Conservation (phyloP, 768 basidiomycete genomes). For the Naganishia onofrii region DNA sequence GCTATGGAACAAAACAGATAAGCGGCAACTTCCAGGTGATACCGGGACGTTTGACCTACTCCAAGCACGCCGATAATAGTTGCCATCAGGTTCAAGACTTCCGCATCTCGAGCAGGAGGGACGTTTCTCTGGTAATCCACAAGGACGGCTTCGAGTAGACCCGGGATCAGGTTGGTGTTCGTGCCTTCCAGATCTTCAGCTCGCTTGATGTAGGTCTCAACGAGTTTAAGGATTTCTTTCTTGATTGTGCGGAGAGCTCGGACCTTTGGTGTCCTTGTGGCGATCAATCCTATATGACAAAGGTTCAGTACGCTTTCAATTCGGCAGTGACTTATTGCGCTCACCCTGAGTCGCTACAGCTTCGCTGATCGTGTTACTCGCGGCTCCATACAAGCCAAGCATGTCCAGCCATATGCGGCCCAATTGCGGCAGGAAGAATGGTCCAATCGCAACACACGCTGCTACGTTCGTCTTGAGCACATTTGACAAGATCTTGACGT, state of each 20-base stretch:
- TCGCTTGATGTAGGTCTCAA: slow-evolving; percentile 96
- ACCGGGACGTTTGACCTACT: slow-evolving; percentile 57
- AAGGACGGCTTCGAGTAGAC: slow-evolving; percentile 91
- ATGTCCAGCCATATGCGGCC: slow-evolving; percentile 95
- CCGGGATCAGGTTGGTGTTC: slow-evolving; percentile 87
- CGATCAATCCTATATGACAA: slow-evolving; percentile 66
- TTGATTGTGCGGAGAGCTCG: slow-evolving; percentile 92
- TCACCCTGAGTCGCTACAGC: slow-evolving; percentile 77
- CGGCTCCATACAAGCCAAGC: slow-evolving; percentile 95
- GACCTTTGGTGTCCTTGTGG: slow-evolving; percentile 95
- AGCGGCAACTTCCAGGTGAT: not conserved
- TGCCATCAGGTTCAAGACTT: slow-evolving; percentile 95
- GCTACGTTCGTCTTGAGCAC: slow-evolving; percentile 98
- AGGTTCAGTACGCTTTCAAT: not conserved
- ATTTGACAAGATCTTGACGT: slow-evolving; percentile 94
- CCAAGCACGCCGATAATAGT: slow-evolving; percentile 85
- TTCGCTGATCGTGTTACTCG: slow-evolving; percentile 92
- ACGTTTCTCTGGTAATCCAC: slow-evolving; percentile 95
- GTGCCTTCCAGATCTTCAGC: slow-evolving; percentile 94
- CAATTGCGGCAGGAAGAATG: slow-evolving; percentile 95
- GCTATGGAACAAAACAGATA: slow-evolving; percentile 54
- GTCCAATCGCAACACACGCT: slow-evolving; percentile 93
- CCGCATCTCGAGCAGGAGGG: slow-evolving; percentile 87
- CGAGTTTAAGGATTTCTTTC: slow-evolving; percentile 93
- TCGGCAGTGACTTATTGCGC: slow-evolving; percentile 12